These are phyloP conservation scores for Leccinum longicurvipes DNA, from an alignment of 768 basidiomycete species.

Conservation along the genomic window DNA sequence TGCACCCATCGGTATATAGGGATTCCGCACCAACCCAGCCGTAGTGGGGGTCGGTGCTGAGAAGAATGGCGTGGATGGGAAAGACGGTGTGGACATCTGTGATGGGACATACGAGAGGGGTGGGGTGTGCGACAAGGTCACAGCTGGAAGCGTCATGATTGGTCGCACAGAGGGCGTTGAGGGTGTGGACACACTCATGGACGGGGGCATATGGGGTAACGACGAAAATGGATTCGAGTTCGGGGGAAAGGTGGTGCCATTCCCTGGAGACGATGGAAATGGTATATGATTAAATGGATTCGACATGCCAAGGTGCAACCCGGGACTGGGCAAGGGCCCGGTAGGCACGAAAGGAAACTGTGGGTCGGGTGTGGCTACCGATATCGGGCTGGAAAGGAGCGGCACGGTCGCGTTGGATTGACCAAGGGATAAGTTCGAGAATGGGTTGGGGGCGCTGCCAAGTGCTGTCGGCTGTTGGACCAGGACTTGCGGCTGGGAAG, in stretches of 20 bases:
- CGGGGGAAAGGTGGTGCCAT: not conserved
- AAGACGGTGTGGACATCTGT: slow-evolving; percentile 2
- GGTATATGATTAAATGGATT: slow-evolving; percentile 20
- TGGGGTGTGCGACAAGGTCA: slow-evolving; percentile 1
- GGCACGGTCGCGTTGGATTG: slow-evolving; percentile 1
- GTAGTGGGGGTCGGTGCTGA: not conserved
- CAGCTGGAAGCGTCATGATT: slow-evolving; percentile 7
- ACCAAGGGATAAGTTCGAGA: slow-evolving; percentile 13
- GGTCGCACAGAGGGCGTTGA: slow-evolving; percentile 9
- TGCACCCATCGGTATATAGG: slow-evolving; percentile 9
- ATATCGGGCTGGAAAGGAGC: slow-evolving; percentile 4
- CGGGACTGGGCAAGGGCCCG: slow-evolving; percentile 12
- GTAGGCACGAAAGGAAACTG: slow-evolving; percentile 8
- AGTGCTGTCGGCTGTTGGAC: slow-evolving; percentile 5
- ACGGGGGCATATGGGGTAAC: not conserved
- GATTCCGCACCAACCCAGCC: slow-evolving; percentile 17
- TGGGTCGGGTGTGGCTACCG: not conserved
- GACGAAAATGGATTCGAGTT: slow-evolving; percentile 18
- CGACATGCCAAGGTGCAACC: slow-evolving; percentile 5
- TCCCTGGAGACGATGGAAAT: not conserved
- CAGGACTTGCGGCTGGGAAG: slow-evolving; percentile 14
- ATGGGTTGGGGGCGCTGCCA: slow-evolving; percentile 15
- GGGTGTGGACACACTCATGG: slow-evolving; percentile 6
- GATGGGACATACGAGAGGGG: not conserved
- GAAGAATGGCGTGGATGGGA: slow-evolving; percentile 6